phyloP scores from a whole-genome alignment of 805 yeast species.

The Saccharomycopsis selenospora region DNA sequence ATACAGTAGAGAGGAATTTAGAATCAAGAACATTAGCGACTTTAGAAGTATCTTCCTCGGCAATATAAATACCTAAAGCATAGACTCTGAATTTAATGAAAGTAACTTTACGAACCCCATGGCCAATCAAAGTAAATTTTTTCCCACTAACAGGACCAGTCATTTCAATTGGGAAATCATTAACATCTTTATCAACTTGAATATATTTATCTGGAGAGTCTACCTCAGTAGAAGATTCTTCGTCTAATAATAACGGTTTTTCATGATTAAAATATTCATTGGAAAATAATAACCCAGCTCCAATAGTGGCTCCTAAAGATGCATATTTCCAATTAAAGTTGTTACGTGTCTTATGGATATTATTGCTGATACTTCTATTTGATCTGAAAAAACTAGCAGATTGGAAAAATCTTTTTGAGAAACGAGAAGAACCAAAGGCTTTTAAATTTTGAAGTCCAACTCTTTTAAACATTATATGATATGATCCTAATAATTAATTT shows the following conservation, averaged over 20 bases:
- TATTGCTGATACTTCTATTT: too few relatives aligned
- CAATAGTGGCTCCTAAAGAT: background rate
- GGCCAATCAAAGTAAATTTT: conserved; percentile 59
- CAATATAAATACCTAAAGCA: conserved; percentile 76
- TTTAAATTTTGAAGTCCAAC: too few relatives aligned
- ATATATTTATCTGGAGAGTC: conserved; percentile 27
- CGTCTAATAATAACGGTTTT: too few relatives aligned
- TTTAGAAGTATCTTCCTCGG: conserved; percentile 45
- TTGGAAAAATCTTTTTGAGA: too few relatives aligned
- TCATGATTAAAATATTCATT: too few relatives aligned
- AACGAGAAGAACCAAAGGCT: too few relatives aligned
- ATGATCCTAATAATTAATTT: too few relatives aligned
- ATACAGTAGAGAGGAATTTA: conserved; percentile 32
- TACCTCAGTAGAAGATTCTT: too few relatives aligned
- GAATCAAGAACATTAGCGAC: conserved; percentile 38
- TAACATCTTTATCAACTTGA: conserved; percentile 43
- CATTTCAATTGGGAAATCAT: conserved; percentile 38
- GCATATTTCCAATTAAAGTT: background rate
- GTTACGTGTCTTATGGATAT: too few relatives aligned
- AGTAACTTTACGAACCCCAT: conserved; percentile 79
- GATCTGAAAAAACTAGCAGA: too few relatives aligned
- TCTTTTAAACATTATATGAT: too few relatives aligned
- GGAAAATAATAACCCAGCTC: background rate
- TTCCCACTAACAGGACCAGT: conserved; percentile 21
- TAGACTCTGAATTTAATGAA: conserved; percentile 78